A percentile compares a stretch with the other conserved stretches of the same genome.
Conservation (phyloP, 257 asterid genomes). For the Nicotiana noctiflora region DNA sequence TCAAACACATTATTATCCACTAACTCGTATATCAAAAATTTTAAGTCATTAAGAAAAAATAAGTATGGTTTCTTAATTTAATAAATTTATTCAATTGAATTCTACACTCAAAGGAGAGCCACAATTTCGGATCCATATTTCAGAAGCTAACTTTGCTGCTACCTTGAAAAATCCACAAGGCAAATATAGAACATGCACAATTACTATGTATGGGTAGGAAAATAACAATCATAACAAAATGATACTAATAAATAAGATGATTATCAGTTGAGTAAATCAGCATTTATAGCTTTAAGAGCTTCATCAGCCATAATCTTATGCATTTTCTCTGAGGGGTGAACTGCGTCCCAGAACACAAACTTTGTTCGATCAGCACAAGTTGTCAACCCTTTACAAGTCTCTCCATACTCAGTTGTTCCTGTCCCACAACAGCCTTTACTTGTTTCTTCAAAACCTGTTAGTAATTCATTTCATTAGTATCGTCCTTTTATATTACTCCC, state of each 20-base stretch:
- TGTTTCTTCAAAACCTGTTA: slow-evolving; percentile 40
- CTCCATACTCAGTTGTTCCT: slow-evolving; percentile 34
- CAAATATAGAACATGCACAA: background rate
- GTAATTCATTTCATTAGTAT: too few species aligned
- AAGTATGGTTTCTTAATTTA: too few species aligned
- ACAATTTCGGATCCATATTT: background rate
- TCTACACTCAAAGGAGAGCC: background rate
- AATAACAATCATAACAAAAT: background rate
- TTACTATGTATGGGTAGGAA: background rate
- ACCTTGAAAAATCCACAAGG: background rate
- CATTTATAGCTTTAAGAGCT: slow-evolving; percentile 14
- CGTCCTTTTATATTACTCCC: too few species aligned
- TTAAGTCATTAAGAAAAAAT: too few species aligned
- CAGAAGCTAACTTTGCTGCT: background rate
- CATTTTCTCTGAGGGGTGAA: slow-evolving; percentile 42
- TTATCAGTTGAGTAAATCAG: slow-evolving; percentile 7
- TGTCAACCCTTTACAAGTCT: slow-evolving; percentile 30
- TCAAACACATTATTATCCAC: background rate
- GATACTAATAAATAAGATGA: background rate
- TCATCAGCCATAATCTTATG: slow-evolving; percentile 34
- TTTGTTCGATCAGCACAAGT: slow-evolving; percentile 41
- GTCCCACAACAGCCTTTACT: slow-evolving; percentile 48
- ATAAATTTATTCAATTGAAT: too few species aligned
- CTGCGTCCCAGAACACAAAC: slow-evolving; percentile 48
- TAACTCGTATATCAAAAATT: too few species aligned